Conservation (phyloP, 345 rosid species). For the Eutrema yunnanense region DNA sequence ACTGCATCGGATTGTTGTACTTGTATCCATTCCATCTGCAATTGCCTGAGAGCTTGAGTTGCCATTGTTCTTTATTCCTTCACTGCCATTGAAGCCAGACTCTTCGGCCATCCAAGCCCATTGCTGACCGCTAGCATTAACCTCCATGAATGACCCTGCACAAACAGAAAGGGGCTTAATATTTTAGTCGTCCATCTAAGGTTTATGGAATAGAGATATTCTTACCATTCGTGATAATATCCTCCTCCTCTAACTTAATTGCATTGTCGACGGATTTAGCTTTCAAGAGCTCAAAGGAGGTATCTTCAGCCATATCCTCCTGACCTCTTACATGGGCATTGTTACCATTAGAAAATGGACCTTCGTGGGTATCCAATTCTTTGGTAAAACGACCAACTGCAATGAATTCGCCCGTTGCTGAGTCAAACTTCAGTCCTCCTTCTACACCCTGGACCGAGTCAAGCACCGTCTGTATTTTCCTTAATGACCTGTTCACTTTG, state of each 20-base stretch:
- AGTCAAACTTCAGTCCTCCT: slow-evolving; percentile 75
- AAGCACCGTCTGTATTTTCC: slow-evolving; percentile 79
- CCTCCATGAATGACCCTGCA: slow-evolving; percentile 37
- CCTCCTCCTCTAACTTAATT: slow-evolving; percentile 60
- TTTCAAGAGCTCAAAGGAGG: slow-evolving; percentile 5
- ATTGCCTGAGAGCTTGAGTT: slow-evolving; percentile 29
- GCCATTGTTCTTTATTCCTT: slow-evolving; percentile 33
- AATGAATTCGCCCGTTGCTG: slow-evolving; percentile 56
- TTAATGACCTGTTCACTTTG: slow-evolving; percentile 82
- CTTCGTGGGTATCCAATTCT: slow-evolving; percentile 41
- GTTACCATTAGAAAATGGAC: slow-evolving; percentile 31
- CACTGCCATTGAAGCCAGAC: slow-evolving; percentile 31
- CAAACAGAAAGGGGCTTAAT: neutral
- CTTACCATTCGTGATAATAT: slow-evolving; percentile 25
- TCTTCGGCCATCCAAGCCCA: slow-evolving; percentile 34
- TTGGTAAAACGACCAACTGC: slow-evolving; percentile 42
- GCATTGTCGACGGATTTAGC: slow-evolving; percentile 35
- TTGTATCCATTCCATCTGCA: slow-evolving; percentile 36
- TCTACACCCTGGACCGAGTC: slow-evolving; percentile 92
- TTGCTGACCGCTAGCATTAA: slow-evolving; percentile 28
- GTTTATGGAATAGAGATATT: neutral
- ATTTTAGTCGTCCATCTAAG: neutral
- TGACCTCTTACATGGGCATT: slow-evolving; percentile 4
- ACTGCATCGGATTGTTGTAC: slow-evolving; percentile 35
- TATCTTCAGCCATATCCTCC: slow-evolving; percentile 14